Evolutionary conservation across 2,329 filamentous ascomycete genomes (phyloP), one percentile per base, ranked within the genome.

Genomic region (Aspergillus proliferans): DNA sequence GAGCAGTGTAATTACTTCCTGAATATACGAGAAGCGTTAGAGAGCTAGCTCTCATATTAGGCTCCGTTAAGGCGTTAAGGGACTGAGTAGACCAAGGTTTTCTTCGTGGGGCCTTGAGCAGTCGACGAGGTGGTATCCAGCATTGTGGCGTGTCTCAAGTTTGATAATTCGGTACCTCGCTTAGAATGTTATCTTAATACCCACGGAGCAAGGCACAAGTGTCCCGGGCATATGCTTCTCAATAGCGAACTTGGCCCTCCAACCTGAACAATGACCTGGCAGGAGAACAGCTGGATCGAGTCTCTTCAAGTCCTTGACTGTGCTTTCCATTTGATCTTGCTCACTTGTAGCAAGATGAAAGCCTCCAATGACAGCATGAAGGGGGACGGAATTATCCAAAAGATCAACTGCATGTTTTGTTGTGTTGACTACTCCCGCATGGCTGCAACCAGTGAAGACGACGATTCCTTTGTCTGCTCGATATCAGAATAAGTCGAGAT

Each of bases 221-320:
- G 65, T 63, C 2, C 76, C 76, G 0, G 75, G 74, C 71, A 79
- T 76, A 34, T 69, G 63, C 51, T 70, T 74, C 59, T 80, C 76
- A 52, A 79, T 77, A 40, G 70, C 69, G 53, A 74, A 74, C 58
- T 79, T 80, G 33, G 76, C 77, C 52, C 76, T 68, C 77, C 77
- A 82, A 5, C 78, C 78, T 0, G 77, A 76, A 54, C 77, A 81
- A 58, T 81, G 78, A 0, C 78, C 78, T 0, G 78, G 76, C 58
- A 81, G 68, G 3, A 81, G 57, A 0, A 81, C 65, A 10, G 71
- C 71, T 0, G 76, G 75, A 46, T 72, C 66, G 3, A 80, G 56
- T 0, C 53, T 64, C 54, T 75, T 74, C 19, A 81, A 60, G 46
- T 79, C 77, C n/a, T 60, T 56, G 1, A 81, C 64, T 0, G 76